These are phyloP conservation scores for Hypoxylon cercidicola DNA, from an alignment of 495 filamentous ascomycete genomes.

Conservation along the genomic window DNA sequence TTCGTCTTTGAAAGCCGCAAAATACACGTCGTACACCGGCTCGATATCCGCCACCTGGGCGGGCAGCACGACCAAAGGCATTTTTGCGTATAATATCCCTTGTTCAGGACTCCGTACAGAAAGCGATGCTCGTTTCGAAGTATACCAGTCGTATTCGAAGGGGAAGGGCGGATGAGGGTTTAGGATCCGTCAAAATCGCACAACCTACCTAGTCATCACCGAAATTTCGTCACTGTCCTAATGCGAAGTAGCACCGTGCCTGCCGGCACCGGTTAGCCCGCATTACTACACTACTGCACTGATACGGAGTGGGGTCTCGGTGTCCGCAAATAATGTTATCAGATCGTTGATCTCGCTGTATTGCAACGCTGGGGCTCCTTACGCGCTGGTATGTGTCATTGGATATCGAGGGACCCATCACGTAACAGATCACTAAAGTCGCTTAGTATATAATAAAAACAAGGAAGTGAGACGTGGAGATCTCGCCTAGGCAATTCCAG, in stretches of 20 bases:
- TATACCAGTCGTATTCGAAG: background rate
- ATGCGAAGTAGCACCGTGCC: background rate
- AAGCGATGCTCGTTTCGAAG: background rate
- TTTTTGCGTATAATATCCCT: slow-evolving; percentile 21
- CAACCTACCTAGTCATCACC: background rate
- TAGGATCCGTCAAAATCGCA: slow-evolving; percentile 7
- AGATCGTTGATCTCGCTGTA: slow-evolving; percentile 4
- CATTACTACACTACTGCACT: slow-evolving; percentile 25
- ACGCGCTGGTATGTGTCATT: background rate
- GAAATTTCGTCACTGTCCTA: slow-evolving; percentile 4
- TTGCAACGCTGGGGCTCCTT: slow-evolving; percentile 10
- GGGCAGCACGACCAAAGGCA: slow-evolving; percentile 51
- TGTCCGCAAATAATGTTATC: slow-evolving; percentile 20
- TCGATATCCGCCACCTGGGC: slow-evolving; percentile 55
- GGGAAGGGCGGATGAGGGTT: background rate
- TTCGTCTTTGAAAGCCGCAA: slow-evolving; percentile 50
- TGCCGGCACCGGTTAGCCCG: slow-evolving; percentile 24
- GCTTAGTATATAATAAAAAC: background rate
- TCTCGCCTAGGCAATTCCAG: slow-evolving; percentile 3
- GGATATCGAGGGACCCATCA: background rate
- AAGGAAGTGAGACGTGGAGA: background rate
- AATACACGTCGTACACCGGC: slow-evolving; percentile 54
- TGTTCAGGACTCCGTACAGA: background rate
- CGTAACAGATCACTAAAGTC: background rate
- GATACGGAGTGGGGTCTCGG: slow-evolving; percentile 12